A percentile compares a stretch with the other conserved stretches of the same genome.
These are phyloP conservation scores for Aspergillus ruber DNA, from an alignment of 2,329 filamentous ascomycete genomes.

Conservation along the genomic window DNA sequence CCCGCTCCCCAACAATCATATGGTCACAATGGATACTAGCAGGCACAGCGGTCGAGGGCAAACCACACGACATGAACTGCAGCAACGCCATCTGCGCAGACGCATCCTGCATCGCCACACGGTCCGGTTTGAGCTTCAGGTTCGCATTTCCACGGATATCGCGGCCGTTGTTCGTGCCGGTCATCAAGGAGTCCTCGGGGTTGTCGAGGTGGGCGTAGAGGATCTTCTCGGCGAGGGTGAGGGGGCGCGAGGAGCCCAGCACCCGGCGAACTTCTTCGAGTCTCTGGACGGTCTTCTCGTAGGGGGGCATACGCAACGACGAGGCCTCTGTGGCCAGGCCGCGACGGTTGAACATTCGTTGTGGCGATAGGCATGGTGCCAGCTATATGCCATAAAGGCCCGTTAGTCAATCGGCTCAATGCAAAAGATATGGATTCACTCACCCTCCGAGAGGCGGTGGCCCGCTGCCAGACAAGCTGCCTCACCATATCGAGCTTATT, in stretches of 20 bases:
- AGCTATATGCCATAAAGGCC: slow-evolving; percentile 14
- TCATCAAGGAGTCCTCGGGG: slow-evolving; percentile 78
- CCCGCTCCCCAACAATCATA: slow-evolving; percentile 91
- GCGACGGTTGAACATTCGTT: slow-evolving; percentile 23
- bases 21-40: slow-evolving; percentile 99
- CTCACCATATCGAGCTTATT: slow-evolving; percentile 26
- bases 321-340: slow-evolving; percentile 33
- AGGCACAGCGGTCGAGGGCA: slow-evolving; percentile 83
- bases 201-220: slow-evolving; percentile 92
- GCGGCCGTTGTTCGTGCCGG: slow-evolving; percentile 73
- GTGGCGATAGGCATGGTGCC: slow-evolving; percentile 28
- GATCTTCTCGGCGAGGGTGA: slow-evolving; percentile 96
- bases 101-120: slow-evolving; percentile 98
- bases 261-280: slow-evolving; percentile 69
- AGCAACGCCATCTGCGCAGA: slow-evolving; percentile 96
- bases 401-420: slow-evolving; percentile 3
- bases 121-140: slow-evolving; percentile 92
- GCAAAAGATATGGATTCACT: slow-evolving; percentile 10
- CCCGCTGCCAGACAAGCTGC: slow-evolving; percentile 35
- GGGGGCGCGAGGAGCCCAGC: slow-evolving; percentile 55
- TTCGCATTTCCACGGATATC: slow-evolving; percentile 83
- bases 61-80: slow-evolving; percentile 96
- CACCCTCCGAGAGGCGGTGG: slow-evolving; percentile 32
- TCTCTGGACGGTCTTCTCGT: slow-evolving; percentile 71
- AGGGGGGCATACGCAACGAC: slow-evolving; percentile 63